Base-by-base conservation (phyloP, 805 yeast genomes). In the Candida coquimbonensis region DNA sequence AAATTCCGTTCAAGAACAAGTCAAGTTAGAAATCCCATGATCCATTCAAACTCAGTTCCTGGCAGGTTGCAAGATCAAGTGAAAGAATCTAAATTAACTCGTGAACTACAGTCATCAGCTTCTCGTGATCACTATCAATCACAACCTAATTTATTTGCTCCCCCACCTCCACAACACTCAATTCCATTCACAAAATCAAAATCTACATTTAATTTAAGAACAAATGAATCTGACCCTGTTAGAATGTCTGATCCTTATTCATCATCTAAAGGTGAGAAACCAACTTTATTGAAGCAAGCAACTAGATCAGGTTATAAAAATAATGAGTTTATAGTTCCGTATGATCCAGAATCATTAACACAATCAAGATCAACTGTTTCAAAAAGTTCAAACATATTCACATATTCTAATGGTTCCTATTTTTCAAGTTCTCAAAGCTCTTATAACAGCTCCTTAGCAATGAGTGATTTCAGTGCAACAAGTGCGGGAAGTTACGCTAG, bases 401-500 rank as follows among this genome's bases (percentile, higher is more conserved):
- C 53, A 6, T 68, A 67, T 45, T 67, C 72, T 8, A 64, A 65
- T 42, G 69, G 80, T 1, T 72, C 77, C 13, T 72, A 69, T 43
- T 67, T 77, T 57, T 74, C 75, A 1, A 72, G 70, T 45, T 81
- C 89, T 1, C 53, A 59, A 25, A 56, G 66, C 14, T 68, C 70
- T 14, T 62, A 66, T 45, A 65, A 62, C 36, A 66, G 73, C 43
- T 64, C 72, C 27, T 69, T 77, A 3, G 58, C 69, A 9, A 61
- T 73, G 64, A 73, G 77, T 33, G 93, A 86, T 60, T 74, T 85
- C 50, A 84, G 93, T 66, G 96, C 96, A 5, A 85, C 96, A 0
- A 83, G 93, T 51, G 95, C 96, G 1, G 95, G 95, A 0, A 85
- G 95, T 29, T 80, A 80, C 48, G 80, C 81, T 39, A 75, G 95